Evolutionary conservation across 768 basidiomycete genomes (phyloP), one percentile per base, ranked within the genome.

Genomic region (Pisolithus orientalis): DNA sequence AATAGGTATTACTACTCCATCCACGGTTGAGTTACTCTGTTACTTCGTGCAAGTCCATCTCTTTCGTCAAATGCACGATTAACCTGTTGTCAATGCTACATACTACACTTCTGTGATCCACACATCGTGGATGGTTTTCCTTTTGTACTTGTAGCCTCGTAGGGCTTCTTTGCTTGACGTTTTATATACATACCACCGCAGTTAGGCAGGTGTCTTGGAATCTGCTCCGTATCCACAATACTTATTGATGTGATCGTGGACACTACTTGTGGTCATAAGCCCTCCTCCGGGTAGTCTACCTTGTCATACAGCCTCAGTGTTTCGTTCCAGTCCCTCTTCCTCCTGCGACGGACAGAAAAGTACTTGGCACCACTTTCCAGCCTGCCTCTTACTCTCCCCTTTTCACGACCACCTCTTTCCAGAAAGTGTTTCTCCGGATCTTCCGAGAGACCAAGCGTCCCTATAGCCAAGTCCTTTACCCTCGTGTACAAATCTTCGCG

Each of bases 321-420:
- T 70, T 93, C 90, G 59, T 90, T 90, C 90, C 91, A 93, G 60
- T 93, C 91, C 57, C 89, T 78, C 68, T 93, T 93, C 57, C 90
- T 73, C 60, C 90, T 71, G 55, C 90, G 72, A 53, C 77, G 79
- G 52, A 93, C 73, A 17, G 90, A 92, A 63, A 93, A 93, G 62
- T 92, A 93, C 58, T 82, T 77, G 38, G 80, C 72, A 28, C 76
- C 74, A 54, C 85, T 83, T 55, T 86, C 86, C 90, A 88, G 89
- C 6, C 64, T 61, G 11, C 81, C 52, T 51, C 74, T 68, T 40
- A 87, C 80, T 27, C 87, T 75, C 0, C 89, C 87, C 66, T 90
- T 90, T 62, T 90, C 80, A 63, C 63, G 72, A 28, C 80, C 84
- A 3, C 87, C 85, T 4, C 66, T 69, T 49, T 72, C 70, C 16